These are phyloP conservation scores for Mucor plumbeus DNA, from an alignment of 371 early-diverging fungal genomes.

Conservation along the genomic window DNA sequence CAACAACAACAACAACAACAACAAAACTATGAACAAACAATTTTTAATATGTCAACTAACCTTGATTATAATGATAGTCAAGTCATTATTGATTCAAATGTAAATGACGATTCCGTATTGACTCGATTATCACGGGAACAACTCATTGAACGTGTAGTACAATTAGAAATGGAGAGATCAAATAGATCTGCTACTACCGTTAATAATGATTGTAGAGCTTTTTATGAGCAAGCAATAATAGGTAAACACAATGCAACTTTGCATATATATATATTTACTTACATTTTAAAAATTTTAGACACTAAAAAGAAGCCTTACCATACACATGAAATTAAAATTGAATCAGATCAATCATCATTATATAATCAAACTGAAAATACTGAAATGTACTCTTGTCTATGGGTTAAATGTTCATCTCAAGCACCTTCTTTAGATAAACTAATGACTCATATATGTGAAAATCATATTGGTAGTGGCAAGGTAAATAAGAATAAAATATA, in stretches of 20 bases:
- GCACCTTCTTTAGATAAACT: constrained; percentile 57
- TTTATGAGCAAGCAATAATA: neutral
- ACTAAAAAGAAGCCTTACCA: neutral
- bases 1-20: constrained; percentile 1
- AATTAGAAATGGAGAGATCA: constrained; percentile 43
- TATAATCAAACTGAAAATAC: constrained; percentile 5
- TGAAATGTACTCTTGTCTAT: constrained; percentile 55
- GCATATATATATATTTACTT: neutral
- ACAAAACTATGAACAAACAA: constrained; percentile 6
- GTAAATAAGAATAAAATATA: constrained; percentile 1
- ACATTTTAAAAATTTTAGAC: neutral
- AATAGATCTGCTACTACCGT: neutral
- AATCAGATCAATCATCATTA: neutral
- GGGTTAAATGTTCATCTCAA: constrained; percentile 62
- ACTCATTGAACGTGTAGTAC: constrained; percentile 46
- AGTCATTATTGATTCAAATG: neutral
- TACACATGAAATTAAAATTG: neutral
- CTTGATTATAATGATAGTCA: neutral
- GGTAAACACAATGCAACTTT: neutral
- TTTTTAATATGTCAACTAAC: neutral
- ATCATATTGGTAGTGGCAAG: constrained; percentile 36
- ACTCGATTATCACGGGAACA: constrained; percentile 39
- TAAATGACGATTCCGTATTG: constrained; percentile 12
- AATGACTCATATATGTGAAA: constrained; percentile 35
- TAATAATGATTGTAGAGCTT: neutral